A percentile compares a stretch with the other conserved stretches of the same genome.
These are phyloP conservation scores for Lolium multiflorum DNA, from an alignment of 176 grass and related monocot genomes.

Conservation along the genomic window DNA sequence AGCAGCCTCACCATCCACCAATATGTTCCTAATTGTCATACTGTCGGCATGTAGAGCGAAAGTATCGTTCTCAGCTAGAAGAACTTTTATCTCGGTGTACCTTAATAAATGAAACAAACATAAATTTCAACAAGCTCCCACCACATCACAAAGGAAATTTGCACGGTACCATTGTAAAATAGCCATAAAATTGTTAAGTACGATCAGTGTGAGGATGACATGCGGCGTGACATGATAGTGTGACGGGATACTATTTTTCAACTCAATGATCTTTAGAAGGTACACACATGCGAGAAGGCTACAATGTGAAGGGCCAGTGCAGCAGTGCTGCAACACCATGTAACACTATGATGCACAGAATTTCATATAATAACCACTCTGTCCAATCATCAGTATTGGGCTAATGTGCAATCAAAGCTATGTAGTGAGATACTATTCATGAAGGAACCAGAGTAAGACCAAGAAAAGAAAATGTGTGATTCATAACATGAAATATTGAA, in stretches of 20 bases:
- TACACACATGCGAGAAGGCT: slow-evolving; percentile 2
- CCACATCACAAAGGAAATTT: slow-evolving; percentile 23
- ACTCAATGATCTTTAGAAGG: slow-evolving; percentile 24
- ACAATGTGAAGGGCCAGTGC: neutral
- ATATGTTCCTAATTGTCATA: slow-evolving; percentile 75
- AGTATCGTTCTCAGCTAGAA: slow-evolving; percentile 69
- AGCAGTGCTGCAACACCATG: neutral
- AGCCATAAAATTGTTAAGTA: neutral
- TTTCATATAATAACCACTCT: slow-evolving; percentile 3
- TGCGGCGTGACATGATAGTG: slow-evolving; percentile 11
- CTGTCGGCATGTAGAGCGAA: slow-evolving; percentile 85
- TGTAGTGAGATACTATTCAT: slow-evolving; percentile 2
- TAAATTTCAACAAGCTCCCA: slow-evolving; percentile 41
- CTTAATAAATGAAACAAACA: slow-evolving; percentile 63
- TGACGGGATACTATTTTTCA: neutral
- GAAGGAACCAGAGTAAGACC: neutral
- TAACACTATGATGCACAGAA: neutral
- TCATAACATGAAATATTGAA: neutral
- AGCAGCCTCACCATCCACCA: slow-evolving; percentile 77
- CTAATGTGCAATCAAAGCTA: neutral
- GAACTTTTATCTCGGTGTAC: slow-evolving; percentile 84
- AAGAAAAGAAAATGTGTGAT: neutral
- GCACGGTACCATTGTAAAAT: neutral
- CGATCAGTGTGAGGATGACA: neutral
- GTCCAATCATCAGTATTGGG: neutral